Evolutionary conservation across 352 stramenopile species (phyloP), one percentile per base, ranked within the genome.

Genomic region (Phytophthora podocarpi): DNA sequence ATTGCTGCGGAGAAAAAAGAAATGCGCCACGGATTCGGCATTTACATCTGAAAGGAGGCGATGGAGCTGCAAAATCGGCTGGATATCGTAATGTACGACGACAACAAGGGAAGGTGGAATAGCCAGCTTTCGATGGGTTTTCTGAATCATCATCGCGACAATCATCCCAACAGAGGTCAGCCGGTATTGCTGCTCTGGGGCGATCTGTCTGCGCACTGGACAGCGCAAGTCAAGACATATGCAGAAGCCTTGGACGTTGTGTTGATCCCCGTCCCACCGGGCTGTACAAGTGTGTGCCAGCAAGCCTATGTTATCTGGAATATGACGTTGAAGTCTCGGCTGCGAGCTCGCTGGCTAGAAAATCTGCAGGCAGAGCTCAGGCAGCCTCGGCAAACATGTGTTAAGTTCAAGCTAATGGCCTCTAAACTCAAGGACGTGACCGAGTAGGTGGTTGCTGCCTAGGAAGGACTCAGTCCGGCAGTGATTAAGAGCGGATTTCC

Each of bases 171-270:
- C 20, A 21, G 7, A 37, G 35, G 47, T 4, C 5, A 36, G 15
- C 57, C 71, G 0, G 47, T 78, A 1, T 39, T 78, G 11, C 39
- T 81, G 3, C 26, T 74, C 4, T 56, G 64, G 23, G 64, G 78
- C 31, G 69, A 68, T 15, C 67, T 79, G 40, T 58, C 54, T 3
- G 60, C 45, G 2, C 72, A 76, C 26, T 82, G 64, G 64, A 67
- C 68, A 3, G 24, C 32, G 3, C 46, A 76, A 2, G 62, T 72
- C 5, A 45, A 49, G 13, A 39, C 27, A 4, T 75, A 56, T 37
- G 68, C 68, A 4, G 16, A 51, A 3, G n/a, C 18, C 0, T 65
- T 66, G 28, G 74, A 67, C 26, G 61, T 74, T 9, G 23, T 59
- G 2, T 18, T 82, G 24, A 59, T 73, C 1, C 23, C 34, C 0